A percentile compares a stretch with the other conserved stretches of the same genome.
phyloP scores from a whole-genome alignment of 108 stramenopile species.

The Asterionellopsis glacialis region DNA sequence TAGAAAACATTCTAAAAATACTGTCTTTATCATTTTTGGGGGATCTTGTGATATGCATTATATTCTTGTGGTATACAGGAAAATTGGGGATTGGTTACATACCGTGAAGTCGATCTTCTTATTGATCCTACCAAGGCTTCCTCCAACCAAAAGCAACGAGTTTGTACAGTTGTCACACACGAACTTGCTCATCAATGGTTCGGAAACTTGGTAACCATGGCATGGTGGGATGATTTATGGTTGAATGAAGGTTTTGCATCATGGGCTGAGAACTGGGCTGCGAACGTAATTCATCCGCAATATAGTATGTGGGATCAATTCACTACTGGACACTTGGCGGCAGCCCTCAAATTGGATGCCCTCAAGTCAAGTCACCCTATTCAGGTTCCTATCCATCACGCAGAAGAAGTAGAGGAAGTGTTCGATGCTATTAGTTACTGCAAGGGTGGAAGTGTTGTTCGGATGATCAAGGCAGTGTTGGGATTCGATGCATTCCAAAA shows the following conservation, averaged over 20 bases:
- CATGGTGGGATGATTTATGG: constrained; percentile 97
- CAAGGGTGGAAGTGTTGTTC: constrained; percentile 84
- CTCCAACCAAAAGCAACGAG: constrained; percentile 74
- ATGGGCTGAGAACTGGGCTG: constrained; percentile 86
- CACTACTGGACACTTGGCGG: constrained; percentile 68
- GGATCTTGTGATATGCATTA: not conserved
- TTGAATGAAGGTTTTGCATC: constrained; percentile 97
- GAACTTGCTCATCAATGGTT: constrained; percentile 96
- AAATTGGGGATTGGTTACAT: constrained; percentile 37
- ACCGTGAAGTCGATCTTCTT: constrained; percentile 84
- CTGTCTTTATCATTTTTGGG: not conserved
- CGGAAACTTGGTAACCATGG: constrained; percentile 96
- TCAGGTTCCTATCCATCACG: constrained; percentile 88
- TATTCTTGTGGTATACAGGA: not conserved
- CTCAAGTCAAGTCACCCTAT: constrained; percentile 87
- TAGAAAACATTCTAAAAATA: not conserved
- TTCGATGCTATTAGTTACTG: constrained; percentile 94
- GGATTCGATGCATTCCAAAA: constrained; percentile 80
- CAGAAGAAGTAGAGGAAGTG: constrained; percentile 96
- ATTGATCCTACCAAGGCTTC: constrained; percentile 84
- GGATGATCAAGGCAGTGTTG: constrained; percentile 90
- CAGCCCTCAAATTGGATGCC: constrained; percentile 86
- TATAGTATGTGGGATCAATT: constrained; percentile 93
- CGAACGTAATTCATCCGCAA: constrained; percentile 69
- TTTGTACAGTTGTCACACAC: constrained; percentile 95